A percentile compares a stretch with the other conserved stretches of the same genome.
These are phyloP conservation scores for Rhizopus microsporus DNA, from an alignment of 371 early-diverging fungal genomes.

Conservation along the genomic window DNA sequence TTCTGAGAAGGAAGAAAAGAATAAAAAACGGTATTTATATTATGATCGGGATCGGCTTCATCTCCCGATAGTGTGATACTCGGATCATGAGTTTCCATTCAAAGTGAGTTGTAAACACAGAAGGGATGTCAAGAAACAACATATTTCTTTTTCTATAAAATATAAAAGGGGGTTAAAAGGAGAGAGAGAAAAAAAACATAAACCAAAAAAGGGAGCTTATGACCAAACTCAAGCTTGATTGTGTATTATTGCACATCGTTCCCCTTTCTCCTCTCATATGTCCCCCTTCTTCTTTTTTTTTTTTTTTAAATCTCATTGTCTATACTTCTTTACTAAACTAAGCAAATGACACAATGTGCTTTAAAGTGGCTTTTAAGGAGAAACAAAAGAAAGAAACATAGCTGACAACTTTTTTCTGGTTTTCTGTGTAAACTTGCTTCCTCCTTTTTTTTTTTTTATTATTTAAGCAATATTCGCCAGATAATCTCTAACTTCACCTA, in stretches of 20 bases:
- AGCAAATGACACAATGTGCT: not conserved
- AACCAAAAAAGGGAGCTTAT: constrained; percentile 15
- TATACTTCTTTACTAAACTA: constrained; percentile 2
- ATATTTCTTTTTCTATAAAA: not conserved
- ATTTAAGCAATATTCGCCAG: constrained; percentile 87
- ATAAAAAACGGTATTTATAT: constrained; percentile 8
- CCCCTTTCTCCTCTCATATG: too few relatives aligned
- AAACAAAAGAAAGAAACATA: constrained; percentile 11
- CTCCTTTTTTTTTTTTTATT: constrained; percentile 11
- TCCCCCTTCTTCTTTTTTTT: not conserved
- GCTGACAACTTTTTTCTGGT: constrained; percentile 5
- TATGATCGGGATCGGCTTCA: constrained; percentile 27
- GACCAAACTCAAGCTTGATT: too few relatives aligned
- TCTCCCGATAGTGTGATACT: constrained; percentile 18
- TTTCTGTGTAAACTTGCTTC: not conserved
- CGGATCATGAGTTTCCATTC: constrained; percentile 6
- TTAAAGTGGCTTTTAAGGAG: not conserved
- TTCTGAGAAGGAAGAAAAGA: constrained; percentile 13
- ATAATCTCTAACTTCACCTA: constrained; percentile 91
- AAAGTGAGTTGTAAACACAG: not conserved
- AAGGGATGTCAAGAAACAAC: not conserved
- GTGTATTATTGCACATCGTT: too few relatives aligned
- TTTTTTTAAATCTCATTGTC: not conserved
- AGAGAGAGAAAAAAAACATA: constrained; percentile 32
- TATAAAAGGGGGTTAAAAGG: not conserved